Evolutionary conservation across 495 filamentous ascomycete genomes (phyloP).

Genomic region (Neurospora sp.): DNA sequence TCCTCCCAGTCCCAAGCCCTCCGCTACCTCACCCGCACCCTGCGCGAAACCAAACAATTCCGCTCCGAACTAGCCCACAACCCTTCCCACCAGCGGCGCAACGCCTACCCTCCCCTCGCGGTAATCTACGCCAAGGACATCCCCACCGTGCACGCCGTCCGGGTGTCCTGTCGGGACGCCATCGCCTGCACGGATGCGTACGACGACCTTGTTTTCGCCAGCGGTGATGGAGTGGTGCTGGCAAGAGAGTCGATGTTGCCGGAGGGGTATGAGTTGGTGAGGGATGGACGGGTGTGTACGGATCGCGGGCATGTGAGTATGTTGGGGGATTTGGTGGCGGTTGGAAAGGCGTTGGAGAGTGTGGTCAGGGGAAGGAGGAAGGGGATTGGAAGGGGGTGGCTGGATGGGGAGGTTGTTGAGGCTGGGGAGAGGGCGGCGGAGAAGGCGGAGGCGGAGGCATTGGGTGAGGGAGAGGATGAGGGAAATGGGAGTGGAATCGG

Average conservation of each 20-base stretch:
- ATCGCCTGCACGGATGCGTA: slow-evolving; percentile 74
- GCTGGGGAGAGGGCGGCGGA: not conserved
- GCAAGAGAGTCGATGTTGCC: slow-evolving; percentile 77
- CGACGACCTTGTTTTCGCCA: slow-evolving; percentile 77
- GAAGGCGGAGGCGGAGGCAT: not conserved
- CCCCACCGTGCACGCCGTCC: slow-evolving; percentile 74
- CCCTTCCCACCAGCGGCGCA: slow-evolving; percentile 46
- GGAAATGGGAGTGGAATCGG: too few relatives aligned
- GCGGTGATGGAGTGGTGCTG: slow-evolving; percentile 84
- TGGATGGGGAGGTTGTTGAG: not conserved
- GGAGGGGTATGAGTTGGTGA: slow-evolving; percentile 60
- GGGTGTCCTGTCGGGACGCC: slow-evolving; percentile 48
- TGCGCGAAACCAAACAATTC: slow-evolving; percentile 61
- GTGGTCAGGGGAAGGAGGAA: slow-evolving; percentile 55
- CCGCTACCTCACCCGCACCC: slow-evolving; percentile 67
- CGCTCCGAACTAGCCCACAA: slow-evolving; percentile 58
- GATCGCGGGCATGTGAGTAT: slow-evolving; percentile 81
- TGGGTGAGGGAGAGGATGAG: not conserved
- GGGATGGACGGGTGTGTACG: slow-evolving; percentile 62
- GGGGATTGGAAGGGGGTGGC: slow-evolving; percentile 53
- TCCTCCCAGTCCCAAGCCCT: slow-evolving; percentile 30
- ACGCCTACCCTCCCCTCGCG: slow-evolving; percentile 70
- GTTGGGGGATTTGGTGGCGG: slow-evolving; percentile 73
- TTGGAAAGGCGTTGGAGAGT: slow-evolving; percentile 63
- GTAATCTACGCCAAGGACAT: slow-evolving; percentile 84